Percentiles rank a stretch among this genome's conserved stretches.
Conservation (phyloP, 2,329 filamentous ascomycete genomes). For the Nothopassalora personata region DNA sequence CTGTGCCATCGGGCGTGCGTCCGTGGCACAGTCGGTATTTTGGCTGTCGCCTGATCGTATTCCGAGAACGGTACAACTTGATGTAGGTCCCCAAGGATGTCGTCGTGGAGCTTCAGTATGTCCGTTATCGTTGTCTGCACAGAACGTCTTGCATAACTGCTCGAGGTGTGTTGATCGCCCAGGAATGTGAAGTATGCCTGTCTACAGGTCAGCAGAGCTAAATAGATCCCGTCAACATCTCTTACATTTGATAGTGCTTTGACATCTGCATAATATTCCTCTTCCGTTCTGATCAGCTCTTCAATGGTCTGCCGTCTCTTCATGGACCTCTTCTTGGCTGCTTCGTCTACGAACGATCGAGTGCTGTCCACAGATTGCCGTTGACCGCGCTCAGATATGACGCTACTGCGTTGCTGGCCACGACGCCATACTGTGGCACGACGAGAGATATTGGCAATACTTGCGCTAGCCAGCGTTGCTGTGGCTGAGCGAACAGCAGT, state of each 20-base stretch:
- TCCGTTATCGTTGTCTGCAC: slow-evolving; percentile 47
- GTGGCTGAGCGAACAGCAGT: slow-evolving; percentile 77
- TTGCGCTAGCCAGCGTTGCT: slow-evolving; percentile 68
- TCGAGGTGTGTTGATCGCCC: slow-evolving; percentile 23
- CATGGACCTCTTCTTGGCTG: slow-evolving; percentile 63
- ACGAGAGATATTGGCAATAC: slow-evolving; percentile 59
- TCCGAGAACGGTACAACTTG: slow-evolving; percentile 62
- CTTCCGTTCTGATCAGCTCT: slow-evolving; percentile 80
- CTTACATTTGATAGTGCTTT: slow-evolving; percentile 77
- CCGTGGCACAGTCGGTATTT: slow-evolving; percentile 23
- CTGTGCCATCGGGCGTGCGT: slow-evolving; percentile 47
- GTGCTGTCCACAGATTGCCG: slow-evolving; percentile 57
- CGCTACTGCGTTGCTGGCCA: slow-evolving; percentile 54
- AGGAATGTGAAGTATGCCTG: slow-evolving; percentile 43
- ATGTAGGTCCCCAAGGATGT: slow-evolving; percentile 70
- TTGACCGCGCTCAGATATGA: slow-evolving; percentile 59
- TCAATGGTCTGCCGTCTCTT: slow-evolving; percentile 76
- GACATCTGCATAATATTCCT: slow-evolving; percentile 80
- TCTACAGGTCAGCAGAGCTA: not conserved
- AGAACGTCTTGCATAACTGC: slow-evolving; percentile 25
- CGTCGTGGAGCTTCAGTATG: slow-evolving; percentile 77
- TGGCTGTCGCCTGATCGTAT: slow-evolving; percentile 33
- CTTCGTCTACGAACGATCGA: slow-evolving; percentile 55
- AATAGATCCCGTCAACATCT: slow-evolving; percentile 25
- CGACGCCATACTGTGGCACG: slow-evolving; percentile 52